Base-by-base conservation (phyloP, 345 rosid genomes). In the Salix brachista region DNA sequence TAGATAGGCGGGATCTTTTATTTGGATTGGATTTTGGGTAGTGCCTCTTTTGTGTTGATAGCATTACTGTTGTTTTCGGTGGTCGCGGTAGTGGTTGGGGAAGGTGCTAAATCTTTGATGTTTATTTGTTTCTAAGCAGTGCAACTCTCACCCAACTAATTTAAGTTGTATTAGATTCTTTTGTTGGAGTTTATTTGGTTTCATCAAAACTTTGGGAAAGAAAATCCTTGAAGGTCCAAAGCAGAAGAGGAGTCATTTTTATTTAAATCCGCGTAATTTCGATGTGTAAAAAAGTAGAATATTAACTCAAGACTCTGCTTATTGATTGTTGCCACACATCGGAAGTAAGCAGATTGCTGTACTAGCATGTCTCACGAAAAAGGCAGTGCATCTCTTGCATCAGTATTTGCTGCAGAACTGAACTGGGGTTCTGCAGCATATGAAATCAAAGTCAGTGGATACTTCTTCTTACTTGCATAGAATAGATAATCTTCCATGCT, bases 101-200 rank as follows among this genome's bases (percentile, higher is more conserved):
- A 70, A 44, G 48, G 46, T 48, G 39, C 75, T 23, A 34, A 64
- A 75, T 32, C 65, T 71, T 34, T 70, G 18, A 77, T 60, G 73
- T 16, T 41, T 69, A 16, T n/a, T 64, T 36, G 13, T 65, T 50
- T 71, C 42, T 14, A 50, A 69, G 41, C n/a, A 34, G 19, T 26
- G 46, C 67, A 39, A 54, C 19, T 70, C 17, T 19, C 60, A 8
- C 21, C 60, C 44, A 2, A 23, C 60, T 56, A 62, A 36, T 71
- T 61, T 71, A 77, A 70, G 54, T 12, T 0, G 67, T 5, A 8
- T 75, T 54, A 16, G 28, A 23, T 52, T 23, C 5, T 34, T n/a
- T 36, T 14, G 19, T 19, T 44, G 39, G 30, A 67, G 52, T 46
- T 12, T 46, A 4, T 30, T 77, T 70, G 60, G 56, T 64, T 61